Percentiles rank a stretch among this genome's conserved stretches.
Evolutionary conservation across 805 yeast species (phyloP).

Genomic region (Zygosaccharomyces pseudorouxii): DNA sequence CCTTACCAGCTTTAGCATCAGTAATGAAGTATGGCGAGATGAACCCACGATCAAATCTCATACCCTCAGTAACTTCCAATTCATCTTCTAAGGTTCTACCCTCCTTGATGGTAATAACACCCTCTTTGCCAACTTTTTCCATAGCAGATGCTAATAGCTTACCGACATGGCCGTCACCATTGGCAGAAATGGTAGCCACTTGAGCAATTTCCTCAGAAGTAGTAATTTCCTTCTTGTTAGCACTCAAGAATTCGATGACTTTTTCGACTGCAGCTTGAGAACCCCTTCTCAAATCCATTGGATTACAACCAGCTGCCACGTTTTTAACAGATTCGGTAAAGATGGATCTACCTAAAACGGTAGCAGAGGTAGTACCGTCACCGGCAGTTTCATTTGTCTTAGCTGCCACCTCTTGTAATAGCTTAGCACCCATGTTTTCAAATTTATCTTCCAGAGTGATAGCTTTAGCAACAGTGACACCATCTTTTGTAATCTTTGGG

Average conservation of each 20-base stretch:
- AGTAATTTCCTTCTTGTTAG: slow-evolving; percentile 88
- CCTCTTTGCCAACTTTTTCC: slow-evolving; percentile 99
- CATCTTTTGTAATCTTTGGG: slow-evolving; percentile 98
- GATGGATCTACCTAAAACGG: slow-evolving; percentile 91
- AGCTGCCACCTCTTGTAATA: slow-evolving; percentile 93
- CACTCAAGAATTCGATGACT: slow-evolving; percentile 76
- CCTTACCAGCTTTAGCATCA: slow-evolving; percentile 87
- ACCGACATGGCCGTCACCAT: slow-evolving; percentile 93
- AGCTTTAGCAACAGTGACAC: slow-evolving; percentile 93
- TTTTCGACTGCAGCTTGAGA: slow-evolving; percentile 95
- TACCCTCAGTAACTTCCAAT: slow-evolving; percentile 95
- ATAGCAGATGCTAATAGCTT: slow-evolving; percentile 86
- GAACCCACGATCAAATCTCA: slow-evolving; percentile 97
- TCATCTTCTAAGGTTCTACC: slow-evolving; percentile 97
- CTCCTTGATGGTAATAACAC: slow-evolving; percentile 96
- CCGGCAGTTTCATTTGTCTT: slow-evolving; percentile 98
- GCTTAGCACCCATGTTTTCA: slow-evolving; percentile 94
- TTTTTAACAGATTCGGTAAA: slow-evolving; percentile 93
- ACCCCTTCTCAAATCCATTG: slow-evolving; percentile 97
- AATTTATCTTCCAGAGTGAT: slow-evolving; percentile 81
- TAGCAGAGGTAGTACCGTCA: slow-evolving; percentile 98
- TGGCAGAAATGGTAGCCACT: slow-evolving; percentile 96
- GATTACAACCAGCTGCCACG: slow-evolving; percentile 98
- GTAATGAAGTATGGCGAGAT: slow-evolving; percentile 96
- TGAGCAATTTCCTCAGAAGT: slow-evolving; percentile 94